Percentiles rank a stretch among this genome's conserved stretches.
Evolutionary conservation across 148 eudicot genomes (phyloP).

Genomic region (Vaccinium vitisidaea): DNA sequence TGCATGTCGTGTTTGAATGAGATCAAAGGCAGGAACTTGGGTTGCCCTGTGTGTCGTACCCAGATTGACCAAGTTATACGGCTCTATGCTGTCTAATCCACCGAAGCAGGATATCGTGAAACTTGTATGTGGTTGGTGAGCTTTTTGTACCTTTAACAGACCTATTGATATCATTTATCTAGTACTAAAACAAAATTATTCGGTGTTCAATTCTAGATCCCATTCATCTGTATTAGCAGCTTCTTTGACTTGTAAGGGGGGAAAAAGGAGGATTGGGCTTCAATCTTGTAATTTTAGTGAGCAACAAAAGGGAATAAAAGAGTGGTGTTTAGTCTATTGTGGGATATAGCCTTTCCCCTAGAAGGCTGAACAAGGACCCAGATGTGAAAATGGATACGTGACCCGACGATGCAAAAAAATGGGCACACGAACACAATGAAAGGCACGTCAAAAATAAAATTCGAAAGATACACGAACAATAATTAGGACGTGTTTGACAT

Average conservation of each 20-base stretch:
- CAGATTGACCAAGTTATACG: conserved; percentile 71
- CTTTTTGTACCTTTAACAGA: background rate
- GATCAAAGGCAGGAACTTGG: conserved; percentile 75
- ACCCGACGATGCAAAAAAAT: no score
- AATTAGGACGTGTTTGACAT: no score
- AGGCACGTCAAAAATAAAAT: no score
- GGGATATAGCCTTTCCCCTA: background rate
- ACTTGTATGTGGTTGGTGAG: conserved; percentile 7
- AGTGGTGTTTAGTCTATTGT: no score
- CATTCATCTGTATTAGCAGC: background rate
- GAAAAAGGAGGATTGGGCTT: background rate
- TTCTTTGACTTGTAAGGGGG: background rate
- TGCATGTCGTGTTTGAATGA: conserved; percentile 91
- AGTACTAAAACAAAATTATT: background rate
- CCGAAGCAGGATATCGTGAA: background rate
- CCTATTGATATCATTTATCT: background rate
- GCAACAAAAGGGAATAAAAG: no score
- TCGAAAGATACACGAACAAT: no score
- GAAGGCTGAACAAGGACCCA: background rate
- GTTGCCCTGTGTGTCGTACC: conserved; percentile 91
- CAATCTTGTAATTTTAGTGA: background rate
- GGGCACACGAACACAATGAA: background rate
- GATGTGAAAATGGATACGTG: background rate
- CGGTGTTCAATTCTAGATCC: background rate
- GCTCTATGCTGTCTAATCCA: conserved; percentile 66